Evolutionary conservation across 768 basidiomycete species (phyloP), one percentile per base, ranked within the genome.

Genomic region (Leucosporidium scottii): DNA sequence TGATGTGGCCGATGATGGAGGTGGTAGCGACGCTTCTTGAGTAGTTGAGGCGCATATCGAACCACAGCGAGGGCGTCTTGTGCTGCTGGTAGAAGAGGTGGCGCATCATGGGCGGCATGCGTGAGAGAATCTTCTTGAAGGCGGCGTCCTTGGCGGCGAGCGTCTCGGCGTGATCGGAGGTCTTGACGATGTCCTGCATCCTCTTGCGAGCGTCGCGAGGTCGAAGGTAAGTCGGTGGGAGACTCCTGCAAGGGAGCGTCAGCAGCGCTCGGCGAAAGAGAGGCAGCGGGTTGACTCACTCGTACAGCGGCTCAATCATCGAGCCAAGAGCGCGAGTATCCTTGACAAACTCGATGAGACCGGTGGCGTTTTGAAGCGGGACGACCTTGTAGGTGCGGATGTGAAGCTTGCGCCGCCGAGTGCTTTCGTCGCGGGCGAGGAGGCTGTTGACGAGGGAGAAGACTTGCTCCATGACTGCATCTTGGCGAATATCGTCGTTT

Each of bases 391-490:
- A 99, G 13, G 85, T 87, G 25, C 92, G 83, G 64, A 96, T 85
- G 51, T 81, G 80, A 28, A 99, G 81, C 50, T 84, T 79, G 15
- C 96, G 86, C 61, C 84, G 82, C 61, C 83, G 82, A 0, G 93
- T 92, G 73, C 89, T 86, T 39, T 86, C 82, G 77, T 99, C 92
- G 23, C 81, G 81, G 3, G 75, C 75, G 21, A 99, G 82, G 2
- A 97, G 83, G 13, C 83, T 79, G 70, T 98, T 97, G 64, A 93
- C 88, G 25, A 98, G 82, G 25, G 85, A 85, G 75, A 99, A 99
- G 3, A 96, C 91, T 78, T 99, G 96, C 75, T 97, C 91, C 93
- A 99, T 97, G 61, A 98, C 92, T 1, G 93, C 93, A 76, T 99
- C 96, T 78, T 99, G 96, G 50, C 96, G 86, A 56, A 96, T 77